Evolutionary conservation across 305 asterid species (phyloP), one percentile per base, ranked within the genome.

Genomic region (Fraxinus floribunda): DNA sequence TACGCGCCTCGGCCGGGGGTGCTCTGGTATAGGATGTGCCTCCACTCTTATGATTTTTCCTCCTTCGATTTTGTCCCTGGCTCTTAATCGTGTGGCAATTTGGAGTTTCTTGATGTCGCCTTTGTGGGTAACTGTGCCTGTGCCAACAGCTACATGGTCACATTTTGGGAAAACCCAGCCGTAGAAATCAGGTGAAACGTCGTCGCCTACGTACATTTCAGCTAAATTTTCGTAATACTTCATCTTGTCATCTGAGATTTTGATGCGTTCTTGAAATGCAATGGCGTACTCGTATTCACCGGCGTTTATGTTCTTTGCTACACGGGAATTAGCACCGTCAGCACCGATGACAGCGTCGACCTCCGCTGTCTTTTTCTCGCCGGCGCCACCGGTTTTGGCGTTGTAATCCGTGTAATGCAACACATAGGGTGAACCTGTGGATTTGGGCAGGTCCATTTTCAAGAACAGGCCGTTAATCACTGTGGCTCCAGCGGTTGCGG

Each of bases 91-190:
- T 0, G 97, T 95, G 0, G 99, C 99, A 5, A 77, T 75, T 68
- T 94, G 99, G 85, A 95, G 85, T 20, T 93, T 89, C 75, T 94
- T 95, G 34, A 95, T 94, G 87, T 95, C 97, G 29, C 89, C 86
- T 80, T 94, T 95, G 90, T 94, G 94, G 9, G 96, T 93, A 0
- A 94, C 97, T 0, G 98, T 95, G 72, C 97, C 99, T 2, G 98
- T 95, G 0, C 99, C 98, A 22, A 95, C 99, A 0, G 98, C 97
- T 6, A 95, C 97, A 88, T 95, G 99, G 88, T 95, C 98, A 84
- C 95, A 94, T 85, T 95, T 95, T 0, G 97, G 98, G 88, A 94
- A 94, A 10, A 95, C 99, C 99, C 98, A 95, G 1, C 97, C 99
- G 85, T 95, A 95, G 79, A 95, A 94, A 78, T 95, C 98, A 0